Evolutionary conservation across 192 early-diverging fungal genomes (phyloP), one percentile per base, ranked within the genome.

Genomic region (Podila epigama): DNA sequence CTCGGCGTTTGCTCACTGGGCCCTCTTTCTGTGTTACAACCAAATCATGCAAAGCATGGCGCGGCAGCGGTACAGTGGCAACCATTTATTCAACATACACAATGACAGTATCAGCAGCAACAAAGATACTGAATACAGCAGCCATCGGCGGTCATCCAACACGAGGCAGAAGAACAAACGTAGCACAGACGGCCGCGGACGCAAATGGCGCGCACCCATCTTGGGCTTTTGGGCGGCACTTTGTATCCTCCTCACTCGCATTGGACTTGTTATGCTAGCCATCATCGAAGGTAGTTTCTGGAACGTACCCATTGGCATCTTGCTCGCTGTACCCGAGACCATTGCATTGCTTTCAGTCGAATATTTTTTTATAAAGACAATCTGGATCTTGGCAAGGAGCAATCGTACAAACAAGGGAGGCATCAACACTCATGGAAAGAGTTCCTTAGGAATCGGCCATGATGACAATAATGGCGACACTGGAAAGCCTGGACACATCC

Each of bases 21-120:
- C 66, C 4, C 66, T 77, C 1, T 77, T 77, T 18, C 66, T 77
- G 2, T 77, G 73, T 33, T 77, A 77, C 42, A 77, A 77, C 39
- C 73, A 77, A 16, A 51, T 68, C 11, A 77, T 77, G 73, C 73
- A 68, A n/a, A 34, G 41, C 20, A 48, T 48, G 20, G 60, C 58
- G 20, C 50, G 60, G 29, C 65, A 64, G 11, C 31, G 27, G 10
- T 54, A 51, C 27, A 33, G 48, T 25, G 13, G 32, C 0, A 42
- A 42, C 48, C 40, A 63, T n/a, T n/a, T n/a, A n/a, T n/a, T n/a
- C n/a, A n/a, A n/a, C n/a, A n/a, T n/a, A n/a, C n/a, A n/a, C n/a
- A n/a, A n/a, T n/a, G n/a, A n/a, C n/a, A n/a, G n/a, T n/a, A n/a
- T n/a, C n/a, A n/a, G n/a, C n/a, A n/a, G n/a, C n/a, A n/a, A n/a